These are phyloP conservation scores for Puccinia sorghi DNA, from an alignment of 1,284 basidiomycete genomes.

Conservation along the genomic window DNA sequence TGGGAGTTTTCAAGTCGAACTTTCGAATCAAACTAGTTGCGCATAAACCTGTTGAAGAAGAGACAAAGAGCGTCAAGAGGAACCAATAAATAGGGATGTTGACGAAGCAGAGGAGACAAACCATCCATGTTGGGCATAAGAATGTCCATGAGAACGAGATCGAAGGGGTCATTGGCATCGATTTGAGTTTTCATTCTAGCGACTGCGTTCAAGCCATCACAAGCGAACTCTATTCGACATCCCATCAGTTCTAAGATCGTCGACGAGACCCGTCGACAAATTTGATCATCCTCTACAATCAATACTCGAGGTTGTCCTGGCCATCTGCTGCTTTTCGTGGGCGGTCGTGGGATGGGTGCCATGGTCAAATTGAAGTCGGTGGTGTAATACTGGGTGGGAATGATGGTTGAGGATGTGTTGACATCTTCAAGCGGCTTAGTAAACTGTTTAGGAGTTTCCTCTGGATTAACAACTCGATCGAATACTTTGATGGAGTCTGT, in stretches of 20 bases:
- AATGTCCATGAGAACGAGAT: constrained; percentile 91
- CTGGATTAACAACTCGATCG: constrained; percentile 13
- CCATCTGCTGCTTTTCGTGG: constrained; percentile 52
- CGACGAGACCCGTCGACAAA: constrained; percentile 80
- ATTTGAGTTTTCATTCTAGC: constrained; percentile 84
- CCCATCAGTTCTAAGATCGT: constrained; percentile 96
- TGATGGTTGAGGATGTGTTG: constrained; percentile 6
- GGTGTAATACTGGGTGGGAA: constrained; percentile 15
- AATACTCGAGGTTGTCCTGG: constrained; percentile 65
- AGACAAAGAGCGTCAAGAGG: neutral
- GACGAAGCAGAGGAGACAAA: constrained; percentile 13
- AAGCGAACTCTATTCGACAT: constrained; percentile 89
- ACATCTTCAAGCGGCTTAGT: constrained; percentile 50
- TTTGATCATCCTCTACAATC: constrained; percentile 91
- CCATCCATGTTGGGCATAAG: constrained; percentile 92
- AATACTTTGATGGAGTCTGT: constrained; percentile 18
- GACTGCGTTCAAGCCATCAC: constrained; percentile 87
- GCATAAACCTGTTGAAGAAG: constrained; percentile 63
- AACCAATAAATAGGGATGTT: neutral
- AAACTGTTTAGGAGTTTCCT: constrained; percentile 53
- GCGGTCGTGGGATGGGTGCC: neutral
- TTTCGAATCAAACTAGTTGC: constrained; percentile 90
- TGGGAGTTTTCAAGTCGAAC: constrained; percentile 91
- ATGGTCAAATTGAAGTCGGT: neutral
- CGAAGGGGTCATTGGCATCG: constrained; percentile 67